A percentile compares a stretch with the other conserved stretches of the same genome.
These are phyloP conservation scores for Triticum turgidum DNA, from an alignment of 176 grass and related monocot genomes.

Conservation along the genomic window DNA sequence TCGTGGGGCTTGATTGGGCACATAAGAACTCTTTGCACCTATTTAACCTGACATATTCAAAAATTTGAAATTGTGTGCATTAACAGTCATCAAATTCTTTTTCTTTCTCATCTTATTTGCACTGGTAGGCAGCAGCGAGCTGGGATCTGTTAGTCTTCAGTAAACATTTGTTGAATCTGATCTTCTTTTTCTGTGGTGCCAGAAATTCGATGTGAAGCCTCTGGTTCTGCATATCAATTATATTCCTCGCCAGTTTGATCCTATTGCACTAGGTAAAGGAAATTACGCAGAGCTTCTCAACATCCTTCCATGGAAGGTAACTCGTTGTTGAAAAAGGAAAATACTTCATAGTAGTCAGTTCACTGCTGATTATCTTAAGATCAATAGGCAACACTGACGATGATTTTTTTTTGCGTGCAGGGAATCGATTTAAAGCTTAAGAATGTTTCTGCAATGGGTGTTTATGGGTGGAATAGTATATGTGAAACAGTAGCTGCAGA, in stretches of 20 bases:
- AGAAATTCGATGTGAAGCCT: slow-evolving; percentile 94
- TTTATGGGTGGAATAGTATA: slow-evolving; percentile 94
- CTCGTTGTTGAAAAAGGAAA: neutral
- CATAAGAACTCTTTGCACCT: neutral
- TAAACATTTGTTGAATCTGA: slow-evolving; percentile 27
- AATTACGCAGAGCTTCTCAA: slow-evolving; percentile 98
- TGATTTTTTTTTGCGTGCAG: slow-evolving; percentile 38
- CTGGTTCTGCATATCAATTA: slow-evolving; percentile 87
- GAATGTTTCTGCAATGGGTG: slow-evolving; percentile 84
- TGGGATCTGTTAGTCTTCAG: slow-evolving; percentile 15
- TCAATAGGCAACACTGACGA: neutral
- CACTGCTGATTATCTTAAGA: neutral
- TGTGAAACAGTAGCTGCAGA: slow-evolving; percentile 80
- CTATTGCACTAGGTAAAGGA: slow-evolving; percentile 80
- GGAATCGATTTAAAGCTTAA: slow-evolving; percentile 98
- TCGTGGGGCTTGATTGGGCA: neutral
- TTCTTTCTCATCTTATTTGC: neutral
- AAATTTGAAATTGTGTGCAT: neutral
- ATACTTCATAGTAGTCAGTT: neutral
- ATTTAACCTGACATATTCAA: neutral
- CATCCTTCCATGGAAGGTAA: slow-evolving; percentile 97
- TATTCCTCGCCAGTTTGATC: slow-evolving; percentile 92
- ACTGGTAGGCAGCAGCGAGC: neutral
- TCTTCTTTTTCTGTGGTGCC: slow-evolving; percentile 32
- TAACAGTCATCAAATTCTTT: neutral